phyloP scores from a whole-genome alignment of 1,284 basidiomycete genomes.

The Malassezia equina region DNA sequence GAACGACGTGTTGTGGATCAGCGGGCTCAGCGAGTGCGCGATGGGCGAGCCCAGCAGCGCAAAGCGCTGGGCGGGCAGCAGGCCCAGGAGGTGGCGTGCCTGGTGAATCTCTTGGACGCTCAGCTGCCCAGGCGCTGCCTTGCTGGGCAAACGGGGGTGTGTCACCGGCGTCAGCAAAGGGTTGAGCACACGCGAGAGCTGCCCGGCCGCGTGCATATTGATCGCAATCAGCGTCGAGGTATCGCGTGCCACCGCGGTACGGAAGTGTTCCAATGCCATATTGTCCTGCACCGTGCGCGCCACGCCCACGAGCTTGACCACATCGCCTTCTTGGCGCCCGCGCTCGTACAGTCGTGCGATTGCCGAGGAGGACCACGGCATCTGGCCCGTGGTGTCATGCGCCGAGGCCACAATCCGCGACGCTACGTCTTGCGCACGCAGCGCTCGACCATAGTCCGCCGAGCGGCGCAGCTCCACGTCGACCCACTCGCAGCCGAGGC shows the following conservation, averaged over 20 bases:
- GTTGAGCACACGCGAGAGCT: constrained; percentile 72
- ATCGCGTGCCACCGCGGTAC: constrained; percentile 53
- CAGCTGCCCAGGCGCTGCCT: constrained; percentile 82
- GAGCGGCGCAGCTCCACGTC: constrained; percentile 79
- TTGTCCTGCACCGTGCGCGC: constrained; percentile 69
- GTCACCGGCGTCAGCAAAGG: constrained; percentile 77
- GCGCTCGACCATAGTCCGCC: constrained; percentile 56
- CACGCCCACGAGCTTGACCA: constrained; percentile 83
- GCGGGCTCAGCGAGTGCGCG: constrained; percentile 77
- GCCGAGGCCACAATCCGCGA: constrained; percentile 80
- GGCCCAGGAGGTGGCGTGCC: constrained; percentile 69
- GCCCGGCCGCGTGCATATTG: constrained; percentile 82
- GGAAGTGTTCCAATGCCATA: constrained; percentile 65
- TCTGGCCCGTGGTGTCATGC: constrained; percentile 80
- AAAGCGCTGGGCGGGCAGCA: constrained; percentile 62
- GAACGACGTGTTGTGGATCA: constrained; percentile 84
- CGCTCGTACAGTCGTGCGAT: constrained; percentile 51
- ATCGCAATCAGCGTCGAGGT: constrained; percentile 69
- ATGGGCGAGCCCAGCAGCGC: constrained; percentile 85
- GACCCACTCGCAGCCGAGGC: constrained; percentile 79
- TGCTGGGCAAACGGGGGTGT: constrained; percentile 66
- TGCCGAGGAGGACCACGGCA: constrained; percentile 67
- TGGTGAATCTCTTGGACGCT: constrained; percentile 74
- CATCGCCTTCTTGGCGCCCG: constrained; percentile 57
- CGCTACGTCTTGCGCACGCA: constrained; percentile 60